Conservation (phyloP, 2,329 filamentous ascomycete species). For the Trichoderma semiorbis region DNA sequence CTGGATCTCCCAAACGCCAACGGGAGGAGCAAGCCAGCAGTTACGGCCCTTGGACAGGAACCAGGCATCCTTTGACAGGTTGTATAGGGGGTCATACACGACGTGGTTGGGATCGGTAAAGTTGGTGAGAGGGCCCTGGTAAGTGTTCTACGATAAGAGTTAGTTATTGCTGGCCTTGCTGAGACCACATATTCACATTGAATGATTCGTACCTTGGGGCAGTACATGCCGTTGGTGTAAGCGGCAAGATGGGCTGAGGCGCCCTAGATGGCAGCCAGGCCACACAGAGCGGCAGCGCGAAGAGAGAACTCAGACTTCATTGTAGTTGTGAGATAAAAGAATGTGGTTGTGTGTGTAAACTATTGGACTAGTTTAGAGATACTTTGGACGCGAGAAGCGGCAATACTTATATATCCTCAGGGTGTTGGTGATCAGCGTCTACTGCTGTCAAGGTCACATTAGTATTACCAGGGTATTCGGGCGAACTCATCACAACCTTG, state of each 20-base stretch:
- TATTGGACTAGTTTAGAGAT: background rate
- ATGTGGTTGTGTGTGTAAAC: background rate
- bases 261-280: background rate
- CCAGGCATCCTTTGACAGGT: background rate
- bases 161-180: background rate
- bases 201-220: background rate
- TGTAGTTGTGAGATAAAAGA: background rate
- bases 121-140: background rate
- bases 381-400: background rate
- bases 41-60: slow-evolving; percentile 6
- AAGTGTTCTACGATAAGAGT: background rate
- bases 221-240: slow-evolving; percentile 8
- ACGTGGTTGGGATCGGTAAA: background rate
- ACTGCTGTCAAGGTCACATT: background rate
- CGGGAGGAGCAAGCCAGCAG: background rate
- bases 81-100: background rate
- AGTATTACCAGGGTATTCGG: background rate
- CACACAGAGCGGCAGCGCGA: background rate
- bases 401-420: background rate
- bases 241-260: background rate
- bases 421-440: background rate
- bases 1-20: background rate
- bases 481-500: background rate
- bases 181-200: too few relatives aligned
- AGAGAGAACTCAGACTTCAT: background rate